Percentiles rank a stretch among this genome's conserved stretches.
Conservation (phyloP, 2,329 filamentous ascomycete species). For the Cladophialophora yegresii region DNA sequence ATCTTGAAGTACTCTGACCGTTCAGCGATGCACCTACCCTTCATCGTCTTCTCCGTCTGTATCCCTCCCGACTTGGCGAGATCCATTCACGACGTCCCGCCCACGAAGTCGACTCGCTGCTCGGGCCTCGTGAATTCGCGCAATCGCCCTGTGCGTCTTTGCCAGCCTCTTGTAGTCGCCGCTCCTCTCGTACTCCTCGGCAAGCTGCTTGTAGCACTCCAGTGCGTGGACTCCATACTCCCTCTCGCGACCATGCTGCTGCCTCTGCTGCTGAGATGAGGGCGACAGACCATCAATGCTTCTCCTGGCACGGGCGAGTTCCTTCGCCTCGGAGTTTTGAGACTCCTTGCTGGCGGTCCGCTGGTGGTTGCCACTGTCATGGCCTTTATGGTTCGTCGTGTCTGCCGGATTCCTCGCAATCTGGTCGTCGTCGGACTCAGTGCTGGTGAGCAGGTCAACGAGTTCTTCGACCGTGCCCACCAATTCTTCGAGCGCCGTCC, state of each 20-base stretch:
- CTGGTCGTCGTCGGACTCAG: conserved; percentile 64
- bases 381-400: conserved; percentile 2
- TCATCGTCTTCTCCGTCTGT: conserved; percentile 31
- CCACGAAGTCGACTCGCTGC: conserved; percentile 29
- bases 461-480: conserved; percentile 86
- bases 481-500: conserved; percentile 73
- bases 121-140: conserved; percentile 75
- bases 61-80: conserved; percentile 16
- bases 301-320: conserved; percentile 30
- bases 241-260: conserved; percentile 29
- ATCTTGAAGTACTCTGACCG: neutral
- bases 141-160: conserved; percentile 84
- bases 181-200: conserved; percentile 85
- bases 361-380: conserved; percentile 8
- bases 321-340: conserved; percentile 28
- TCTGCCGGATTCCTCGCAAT: neutral
- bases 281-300: conserved; percentile 35
- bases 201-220: conserved; percentile 84
- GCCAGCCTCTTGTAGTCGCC: conserved; percentile 89
- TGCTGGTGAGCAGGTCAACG: conserved; percentile 83
- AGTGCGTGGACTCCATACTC: conserved; percentile 53
- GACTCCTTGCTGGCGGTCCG: conserved; percentile 22
- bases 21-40: neutral
- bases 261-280: conserved; percentile 25
- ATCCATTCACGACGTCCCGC: conserved; percentile 19